Percentiles rank a stretch among this genome's conserved stretches.
phyloP scores from a whole-genome alignment of 441 rosid species.

The Raphanus hybrid region DNA sequence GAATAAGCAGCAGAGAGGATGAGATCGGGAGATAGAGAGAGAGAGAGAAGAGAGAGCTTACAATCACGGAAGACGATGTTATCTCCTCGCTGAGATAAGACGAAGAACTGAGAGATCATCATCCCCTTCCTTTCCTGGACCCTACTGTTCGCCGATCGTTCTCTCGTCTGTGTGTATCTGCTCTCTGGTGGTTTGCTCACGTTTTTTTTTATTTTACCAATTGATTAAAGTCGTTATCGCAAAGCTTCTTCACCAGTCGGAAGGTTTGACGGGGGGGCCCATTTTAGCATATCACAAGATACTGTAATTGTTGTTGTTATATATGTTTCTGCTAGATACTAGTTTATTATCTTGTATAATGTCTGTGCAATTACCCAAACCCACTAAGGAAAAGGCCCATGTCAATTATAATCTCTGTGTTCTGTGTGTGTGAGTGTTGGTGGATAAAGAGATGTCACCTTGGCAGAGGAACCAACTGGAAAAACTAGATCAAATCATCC shows the following conservation, averaged over 20 bases:
- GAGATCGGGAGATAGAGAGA: constrained; percentile 36
- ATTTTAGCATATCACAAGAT: too few species aligned
- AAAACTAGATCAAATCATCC: background rate
- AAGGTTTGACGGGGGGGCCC: too few species aligned
- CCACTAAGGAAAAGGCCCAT: too few species aligned
- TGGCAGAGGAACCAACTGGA: background rate
- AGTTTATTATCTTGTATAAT: too few species aligned
- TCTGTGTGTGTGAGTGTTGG: too few species aligned
- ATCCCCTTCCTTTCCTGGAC: background rate
- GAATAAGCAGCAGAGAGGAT: constrained; percentile 14
- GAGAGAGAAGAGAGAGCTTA: constrained; percentile 33
- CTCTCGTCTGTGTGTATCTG: background rate
- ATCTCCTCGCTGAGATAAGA: constrained; percentile 79
- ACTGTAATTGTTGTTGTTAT: too few species aligned
- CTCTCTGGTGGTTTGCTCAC: constrained; percentile 18
- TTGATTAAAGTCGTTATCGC: background rate
- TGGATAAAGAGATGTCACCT: too few species aligned
- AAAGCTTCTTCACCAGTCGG: too few species aligned
- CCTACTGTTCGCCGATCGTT: constrained; percentile 30
- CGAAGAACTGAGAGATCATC: constrained; percentile 85
- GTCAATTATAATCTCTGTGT: too few species aligned
- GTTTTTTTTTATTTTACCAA: constrained; percentile 13
- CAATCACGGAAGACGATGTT: constrained; percentile 86
- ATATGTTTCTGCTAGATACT: too few species aligned
- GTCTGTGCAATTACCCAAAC: too few species aligned